These are phyloP conservation scores for Aurinia saxatilis DNA, from an alignment of 345 rosid species.

Conservation along the genomic window DNA sequence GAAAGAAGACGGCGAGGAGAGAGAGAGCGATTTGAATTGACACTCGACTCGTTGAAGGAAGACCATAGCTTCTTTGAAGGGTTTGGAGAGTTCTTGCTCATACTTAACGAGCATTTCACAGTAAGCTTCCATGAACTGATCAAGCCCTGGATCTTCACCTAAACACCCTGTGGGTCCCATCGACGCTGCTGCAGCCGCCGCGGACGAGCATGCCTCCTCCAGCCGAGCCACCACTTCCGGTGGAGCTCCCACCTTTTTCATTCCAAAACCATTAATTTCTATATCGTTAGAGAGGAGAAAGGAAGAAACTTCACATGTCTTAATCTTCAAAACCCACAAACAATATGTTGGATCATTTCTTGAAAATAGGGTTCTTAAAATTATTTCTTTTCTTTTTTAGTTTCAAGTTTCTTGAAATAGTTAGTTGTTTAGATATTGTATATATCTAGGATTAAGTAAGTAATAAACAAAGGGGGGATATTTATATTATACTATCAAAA, in stretches of 20 bases:
- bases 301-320: background rate
- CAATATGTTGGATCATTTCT: background rate
- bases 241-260: constrained; percentile 83
- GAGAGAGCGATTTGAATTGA: constrained; percentile 76
- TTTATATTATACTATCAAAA: constrained; percentile 10
- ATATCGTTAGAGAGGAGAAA: background rate
- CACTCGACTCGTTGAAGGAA: constrained; percentile 74
- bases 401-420: background rate
- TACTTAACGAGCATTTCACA: constrained; percentile 96
- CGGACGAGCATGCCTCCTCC: constrained; percentile 64
- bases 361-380: background rate
- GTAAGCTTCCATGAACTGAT: constrained; percentile 99
- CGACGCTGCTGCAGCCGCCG: constrained; percentile 48
- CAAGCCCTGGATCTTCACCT: constrained; percentile 94
- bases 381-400: background rate
- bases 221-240: constrained; percentile 74
- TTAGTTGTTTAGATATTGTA: background rate
- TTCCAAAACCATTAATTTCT: too few relatives aligned
- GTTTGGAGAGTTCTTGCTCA: constrained; percentile 92
- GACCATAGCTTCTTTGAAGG: constrained; percentile 90
- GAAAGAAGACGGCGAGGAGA: constrained; percentile 44
- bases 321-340: background rate
- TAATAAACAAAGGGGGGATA: constrained; percentile 9
- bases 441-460: background rate
- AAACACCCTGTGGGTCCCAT: constrained; percentile 37